Base-by-base conservation (phyloP, 2,329 filamentous ascomycete genomes). In the Fusarium liriodendri region DNA sequence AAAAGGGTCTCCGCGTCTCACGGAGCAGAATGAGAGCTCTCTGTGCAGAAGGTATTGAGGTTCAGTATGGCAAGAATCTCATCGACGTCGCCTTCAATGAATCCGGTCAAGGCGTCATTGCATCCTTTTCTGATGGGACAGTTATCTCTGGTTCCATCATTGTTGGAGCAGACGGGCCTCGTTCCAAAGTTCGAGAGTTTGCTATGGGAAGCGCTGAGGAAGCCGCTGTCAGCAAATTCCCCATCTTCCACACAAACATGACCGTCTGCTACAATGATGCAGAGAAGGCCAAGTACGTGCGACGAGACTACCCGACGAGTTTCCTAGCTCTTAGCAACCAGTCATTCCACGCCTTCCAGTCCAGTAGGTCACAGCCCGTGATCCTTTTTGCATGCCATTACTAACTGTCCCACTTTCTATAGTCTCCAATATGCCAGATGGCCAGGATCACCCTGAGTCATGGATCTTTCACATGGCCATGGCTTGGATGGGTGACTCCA, bases 401-500 rank as follows among this genome's bases (percentile, higher is more conserved):
- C 37, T 18, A 2, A 47, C 13, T 62, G 18, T 11, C 29, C 29
- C 29, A 64, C 9, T 29, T 2, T 22, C 2, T 2, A 16, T 10
- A 76, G 74, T 76, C 62, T 76, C 74, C 5, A 76, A 71, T 35
- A 76, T 76, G 74, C 74, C 74, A 2, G 61, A 75, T 38, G 74
- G 73, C 3, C 65, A 64, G 5, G 67, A 75, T 16, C 73, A 75
- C 27, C 73, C 74, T 9, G 74, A 75, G 42, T 71, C 74, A 0
- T 76, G 74, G 74, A 35, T 76, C 60, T 76, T 75, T n/a, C 74
- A 76, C 66, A 74, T 76, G 73, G 74, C 74, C 6, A 76, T 76
- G 74, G 74, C 74, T 5, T 76, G 73, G 74, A 35, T 75, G 27
- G 73, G 71, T 1, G 72, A 76, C 9, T 60, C 66, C 1, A 64